Base-by-base conservation (phyloP, 441 rosid genomes). In the Mallotus repandus region DNA sequence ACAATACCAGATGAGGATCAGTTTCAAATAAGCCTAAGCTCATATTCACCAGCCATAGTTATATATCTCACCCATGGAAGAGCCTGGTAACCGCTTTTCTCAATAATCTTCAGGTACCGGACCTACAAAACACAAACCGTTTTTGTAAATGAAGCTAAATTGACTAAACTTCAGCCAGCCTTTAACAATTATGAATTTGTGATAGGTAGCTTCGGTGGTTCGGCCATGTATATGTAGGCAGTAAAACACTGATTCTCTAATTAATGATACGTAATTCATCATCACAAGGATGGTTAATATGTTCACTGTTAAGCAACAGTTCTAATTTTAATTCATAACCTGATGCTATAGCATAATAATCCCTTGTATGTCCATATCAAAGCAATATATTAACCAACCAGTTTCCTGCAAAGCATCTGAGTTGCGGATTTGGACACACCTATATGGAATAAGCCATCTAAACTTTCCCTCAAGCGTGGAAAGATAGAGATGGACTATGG, bases 61-160 rank as follows among this genome's bases (percentile, higher is more conserved):
- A 90, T 90, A 81, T 89, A 90, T 80, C 97, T 87, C 74, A 91
- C 92, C 94, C 96, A 90, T 50, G 93, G 93, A 77, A 89, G 95
- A 54, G 96, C 90, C 57, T 94, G 98, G 70, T 90, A 91, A 29
- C 95, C 97, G 6, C 92, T 91, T 81, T 93, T 93, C 73, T 90
- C 94, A 53, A 94, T 92, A 55, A 92, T 89, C 89, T 89, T 88
- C 78, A 90, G 83, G 83, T 92, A 94, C 38, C 93, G 90, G 67
- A 86, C 95, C 93, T 92, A 72, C 77, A 79, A 74, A 68, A 62
- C 62, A 43, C 50, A 68, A 63, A 58, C 5, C 55, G 0, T 38
- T 6, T 6, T 38, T 16, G 16, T 50, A 10, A 62, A 45, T 7
- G 25, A 63, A 43, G 59, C 13, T 32, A 25, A 11, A 52, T 19